These are phyloP conservation scores for Xerocomus nothofagi DNA, from an alignment of 1,284 basidiomycete genomes.

Conservation along the genomic window DNA sequence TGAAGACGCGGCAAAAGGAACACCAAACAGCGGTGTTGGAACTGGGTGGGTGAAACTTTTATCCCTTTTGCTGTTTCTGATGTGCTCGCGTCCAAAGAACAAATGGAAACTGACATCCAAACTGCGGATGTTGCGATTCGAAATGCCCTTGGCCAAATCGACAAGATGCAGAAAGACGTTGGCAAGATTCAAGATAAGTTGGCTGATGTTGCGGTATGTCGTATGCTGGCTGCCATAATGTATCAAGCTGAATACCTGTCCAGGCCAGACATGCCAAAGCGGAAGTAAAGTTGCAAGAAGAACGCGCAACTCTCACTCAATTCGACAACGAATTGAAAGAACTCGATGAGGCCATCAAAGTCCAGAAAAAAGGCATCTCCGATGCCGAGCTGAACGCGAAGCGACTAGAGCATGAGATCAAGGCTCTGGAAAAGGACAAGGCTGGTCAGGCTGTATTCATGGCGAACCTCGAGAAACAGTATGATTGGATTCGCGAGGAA, in stretches of 20 bases:
- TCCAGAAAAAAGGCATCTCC: constrained; percentile 73
- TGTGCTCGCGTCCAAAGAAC: constrained; percentile 50
- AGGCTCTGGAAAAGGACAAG: constrained; percentile 55
- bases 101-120: constrained; percentile 80
- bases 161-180: constrained; percentile 65
- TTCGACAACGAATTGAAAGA: constrained; percentile 89
- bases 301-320: constrained; percentile 81
- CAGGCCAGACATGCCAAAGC: constrained; percentile 64
- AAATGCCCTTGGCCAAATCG: constrained; percentile 60
- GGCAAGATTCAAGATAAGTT: constrained; percentile 57
- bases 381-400: constrained; percentile 74
- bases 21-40: constrained; percentile 87
- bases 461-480: constrained; percentile 74
- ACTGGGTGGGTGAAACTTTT: constrained; percentile 56
- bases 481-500: constrained; percentile 89
- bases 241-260: not conserved
- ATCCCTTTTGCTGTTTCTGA: not conserved
- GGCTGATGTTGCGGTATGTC: constrained; percentile 51
- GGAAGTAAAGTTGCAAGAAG: constrained; percentile 74
- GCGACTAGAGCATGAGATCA: constrained; percentile 53
- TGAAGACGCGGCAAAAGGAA: constrained; percentile 89
- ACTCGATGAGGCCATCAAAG: constrained; percentile 79
- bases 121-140: constrained; percentile 56
- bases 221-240: not conserved
- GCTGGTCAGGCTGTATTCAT: constrained; percentile 44